These are phyloP conservation scores for Rhodosporidiobolus sp. DNA, from an alignment of 768 basidiomycete genomes.

Conservation along the genomic window DNA sequence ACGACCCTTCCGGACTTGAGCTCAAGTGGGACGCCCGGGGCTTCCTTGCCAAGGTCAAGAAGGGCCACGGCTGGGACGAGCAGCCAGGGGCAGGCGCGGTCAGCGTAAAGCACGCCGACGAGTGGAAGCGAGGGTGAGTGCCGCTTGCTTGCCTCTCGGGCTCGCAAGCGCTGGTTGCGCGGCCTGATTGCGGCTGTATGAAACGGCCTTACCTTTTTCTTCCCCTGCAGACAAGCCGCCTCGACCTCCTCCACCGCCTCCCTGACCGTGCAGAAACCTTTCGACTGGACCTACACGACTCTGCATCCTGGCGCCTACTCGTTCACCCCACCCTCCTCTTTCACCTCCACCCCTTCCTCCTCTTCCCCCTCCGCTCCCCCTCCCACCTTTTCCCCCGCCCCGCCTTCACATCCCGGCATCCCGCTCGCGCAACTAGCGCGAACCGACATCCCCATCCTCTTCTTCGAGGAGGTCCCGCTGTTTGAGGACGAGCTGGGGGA, in stretches of 20 bases:
- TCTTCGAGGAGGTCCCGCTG: conserved; percentile 89
- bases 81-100: conserved; percentile 67
- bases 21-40: conserved; percentile 65
- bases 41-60: conserved; percentile 70
- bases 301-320: conserved; percentile 64
- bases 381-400: conserved; percentile 24
- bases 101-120: conserved; percentile 89
- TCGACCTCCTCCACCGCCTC: conserved; percentile 55
- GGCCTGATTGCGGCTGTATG: neutral
- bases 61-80: conserved; percentile 51
- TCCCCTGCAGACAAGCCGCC: conserved; percentile 9
- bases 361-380: neutral
- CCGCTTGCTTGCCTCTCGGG: conserved; percentile 43
- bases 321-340: neutral
- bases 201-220: neutral
- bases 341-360: conserved; percentile 2
- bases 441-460: conserved; percentile 86
- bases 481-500: conserved; percentile 98
- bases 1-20: conserved; percentile 62
- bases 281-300: conserved; percentile 98
- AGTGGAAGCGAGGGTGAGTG: conserved; percentile 63
- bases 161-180: no score
- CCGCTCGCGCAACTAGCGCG: conserved; percentile 79
- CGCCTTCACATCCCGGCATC: conserved; percentile 53
- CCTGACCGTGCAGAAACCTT: conserved; percentile 75